Percentiles rank a stretch among this genome's conserved stretches.
Evolutionary conservation across 345 rosid species (phyloP).

Genomic region (Fremontodendron californicum): DNA sequence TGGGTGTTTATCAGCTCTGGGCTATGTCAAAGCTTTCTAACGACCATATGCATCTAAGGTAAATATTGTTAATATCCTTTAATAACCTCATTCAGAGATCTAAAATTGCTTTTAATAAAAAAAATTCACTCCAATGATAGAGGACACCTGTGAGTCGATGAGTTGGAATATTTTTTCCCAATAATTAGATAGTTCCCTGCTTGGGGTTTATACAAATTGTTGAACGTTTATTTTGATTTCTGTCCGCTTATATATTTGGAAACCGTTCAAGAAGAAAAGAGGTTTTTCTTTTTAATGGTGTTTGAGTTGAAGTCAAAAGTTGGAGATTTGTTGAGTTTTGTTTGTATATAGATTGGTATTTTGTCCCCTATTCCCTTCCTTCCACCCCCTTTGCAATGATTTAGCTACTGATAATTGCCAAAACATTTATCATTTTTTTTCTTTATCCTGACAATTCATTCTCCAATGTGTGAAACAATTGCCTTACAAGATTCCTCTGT

Average conservation of each 20-base stretch:
- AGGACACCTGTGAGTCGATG: background rate
- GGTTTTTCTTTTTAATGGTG: no score
- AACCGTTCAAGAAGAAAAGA: no score
- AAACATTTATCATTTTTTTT: constrained; percentile 3
- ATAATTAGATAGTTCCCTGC: background rate
- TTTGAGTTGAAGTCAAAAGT: background rate
- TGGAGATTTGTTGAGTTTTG: background rate
- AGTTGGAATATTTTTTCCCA: background rate
- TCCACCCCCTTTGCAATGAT: no score
- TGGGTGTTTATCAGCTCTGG: no score
- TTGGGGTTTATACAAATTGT: background rate
- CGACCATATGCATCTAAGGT: no score
- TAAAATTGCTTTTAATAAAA: background rate
- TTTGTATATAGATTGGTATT: background rate
- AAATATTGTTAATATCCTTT: no score
- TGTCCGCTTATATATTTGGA: no score
- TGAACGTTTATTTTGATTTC: no score
- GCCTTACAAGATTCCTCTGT: constrained; percentile 93
- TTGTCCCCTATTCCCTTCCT: no score
- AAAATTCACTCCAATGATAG: background rate
- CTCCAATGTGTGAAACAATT: constrained; percentile 79
- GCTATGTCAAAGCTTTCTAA: no score
- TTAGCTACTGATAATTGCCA: background rate
- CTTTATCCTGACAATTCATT: constrained; percentile 52
- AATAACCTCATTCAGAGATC: background rate